Conservation (phyloP, 495 filamentous ascomycete genomes). For the Penicillium pulvis region DNA sequence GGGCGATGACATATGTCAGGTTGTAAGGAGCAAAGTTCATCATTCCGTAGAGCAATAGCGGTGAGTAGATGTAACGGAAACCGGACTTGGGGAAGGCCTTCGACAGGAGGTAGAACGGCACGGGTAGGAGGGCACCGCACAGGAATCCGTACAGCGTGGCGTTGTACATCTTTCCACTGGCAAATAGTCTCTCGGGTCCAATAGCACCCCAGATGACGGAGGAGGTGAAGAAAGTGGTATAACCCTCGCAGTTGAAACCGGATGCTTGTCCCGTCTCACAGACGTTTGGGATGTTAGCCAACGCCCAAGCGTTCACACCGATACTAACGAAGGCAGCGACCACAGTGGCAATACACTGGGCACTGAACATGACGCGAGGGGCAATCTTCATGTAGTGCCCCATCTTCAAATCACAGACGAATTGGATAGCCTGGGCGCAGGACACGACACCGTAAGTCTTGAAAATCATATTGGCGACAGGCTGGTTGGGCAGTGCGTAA, state of each 20-base stretch:
- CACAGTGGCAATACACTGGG: constrained; percentile 46
- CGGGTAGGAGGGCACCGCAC: constrained; percentile 31
- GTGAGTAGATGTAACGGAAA: constrained; percentile 33
- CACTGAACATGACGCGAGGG: constrained; percentile 50
- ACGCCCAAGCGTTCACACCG: constrained; percentile 50
- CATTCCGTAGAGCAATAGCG: constrained; percentile 36
- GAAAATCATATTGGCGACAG: constrained; percentile 84
- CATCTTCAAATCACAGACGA: constrained; percentile 43
- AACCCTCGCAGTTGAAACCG: constrained; percentile 51
- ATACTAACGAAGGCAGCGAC: constrained; percentile 52
- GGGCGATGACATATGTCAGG: constrained; percentile 42
- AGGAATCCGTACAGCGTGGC: constrained; percentile 39
- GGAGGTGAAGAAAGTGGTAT: constrained; percentile 46
- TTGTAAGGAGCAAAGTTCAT: constrained; percentile 36
- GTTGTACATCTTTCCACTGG: constrained; percentile 31
- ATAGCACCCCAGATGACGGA: constrained; percentile 44
- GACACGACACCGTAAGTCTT: constrained; percentile 71
- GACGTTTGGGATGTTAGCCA: constrained; percentile 42
- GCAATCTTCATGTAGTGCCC: constrained; percentile 59
- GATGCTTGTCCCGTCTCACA: constrained; percentile 37
- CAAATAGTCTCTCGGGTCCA: constrained; percentile 37
- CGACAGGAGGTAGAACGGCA: constrained; percentile 35
- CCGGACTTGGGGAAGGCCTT: constrained; percentile 31
- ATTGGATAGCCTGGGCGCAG: constrained; percentile 48
- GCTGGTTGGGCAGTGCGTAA: constrained; percentile 70